Evolutionary conservation across 2,329 filamentous ascomycete genomes (phyloP).

Genomic region (Penicillium aurantiogriseum): DNA sequence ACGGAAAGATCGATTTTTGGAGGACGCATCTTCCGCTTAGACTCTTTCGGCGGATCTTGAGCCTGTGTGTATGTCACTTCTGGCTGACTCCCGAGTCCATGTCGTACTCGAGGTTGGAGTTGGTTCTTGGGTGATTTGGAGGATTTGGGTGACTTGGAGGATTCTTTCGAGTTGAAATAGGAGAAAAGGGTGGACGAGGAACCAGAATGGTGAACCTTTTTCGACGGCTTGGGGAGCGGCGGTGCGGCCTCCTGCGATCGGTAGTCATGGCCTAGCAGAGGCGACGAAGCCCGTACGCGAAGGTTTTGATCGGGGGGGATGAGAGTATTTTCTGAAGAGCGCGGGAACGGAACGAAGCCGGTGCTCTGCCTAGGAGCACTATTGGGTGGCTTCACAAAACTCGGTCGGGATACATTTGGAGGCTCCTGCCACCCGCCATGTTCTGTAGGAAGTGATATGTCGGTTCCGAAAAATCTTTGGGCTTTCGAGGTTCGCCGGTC

Average conservation of each 20-base stretch:
- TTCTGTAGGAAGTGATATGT: slow-evolving; percentile 26
- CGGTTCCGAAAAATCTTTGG: slow-evolving; percentile 34
- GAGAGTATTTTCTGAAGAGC: slow-evolving; percentile 16
- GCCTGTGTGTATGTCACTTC: slow-evolving; percentile 25
- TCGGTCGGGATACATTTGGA: slow-evolving; percentile 34
- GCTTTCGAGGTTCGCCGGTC: slow-evolving; percentile 32
- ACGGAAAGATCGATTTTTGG: slow-evolving; percentile 44
- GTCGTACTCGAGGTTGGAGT: slow-evolving; percentile 19
- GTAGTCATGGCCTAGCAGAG: slow-evolving; percentile 44
- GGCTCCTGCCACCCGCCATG: slow-evolving; percentile 24
- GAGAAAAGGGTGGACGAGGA: slow-evolving; percentile 50
- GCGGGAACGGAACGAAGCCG: slow-evolving; percentile 30
- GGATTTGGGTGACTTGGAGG: slow-evolving; percentile 38
- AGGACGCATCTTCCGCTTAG: slow-evolving; percentile 41
- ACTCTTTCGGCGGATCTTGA: slow-evolving; percentile 31
- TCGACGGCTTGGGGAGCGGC: slow-evolving; percentile 36
- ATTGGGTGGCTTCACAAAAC: slow-evolving; percentile 41
- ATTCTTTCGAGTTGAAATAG: slow-evolving; percentile 47
- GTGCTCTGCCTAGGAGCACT: slow-evolving; percentile 29
- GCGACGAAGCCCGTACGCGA: slow-evolving; percentile 48
- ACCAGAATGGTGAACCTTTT: slow-evolving; percentile 40
- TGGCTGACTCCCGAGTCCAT: slow-evolving; percentile 19
- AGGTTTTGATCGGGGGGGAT: slow-evolving; percentile 32
- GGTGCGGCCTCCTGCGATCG: slow-evolving; percentile 27
- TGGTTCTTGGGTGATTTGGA: slow-evolving; percentile 23